Conservation (phyloP, 768 basidiomycete species). For the Leucosporidium creatinivorum region DNA sequence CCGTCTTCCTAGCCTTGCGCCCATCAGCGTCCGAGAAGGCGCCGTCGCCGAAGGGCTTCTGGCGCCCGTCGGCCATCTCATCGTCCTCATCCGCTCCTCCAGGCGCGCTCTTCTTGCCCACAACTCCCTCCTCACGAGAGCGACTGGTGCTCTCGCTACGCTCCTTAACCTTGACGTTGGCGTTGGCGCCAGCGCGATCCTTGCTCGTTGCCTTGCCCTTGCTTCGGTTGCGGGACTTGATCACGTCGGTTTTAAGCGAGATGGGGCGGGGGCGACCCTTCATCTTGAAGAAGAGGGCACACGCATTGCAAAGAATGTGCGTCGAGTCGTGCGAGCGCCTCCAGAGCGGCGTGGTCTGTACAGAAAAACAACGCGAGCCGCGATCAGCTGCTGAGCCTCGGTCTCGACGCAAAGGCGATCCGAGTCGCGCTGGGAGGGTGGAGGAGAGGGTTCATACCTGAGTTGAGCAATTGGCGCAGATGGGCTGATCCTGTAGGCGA, state of each 20-base stretch:
- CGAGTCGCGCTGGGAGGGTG: not conserved
- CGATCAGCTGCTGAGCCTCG: not conserved
- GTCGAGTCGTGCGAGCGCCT: conserved; percentile 35
- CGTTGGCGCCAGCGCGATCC: conserved; percentile 18
- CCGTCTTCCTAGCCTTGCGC: conserved; percentile 24
- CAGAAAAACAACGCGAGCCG: too few species aligned
- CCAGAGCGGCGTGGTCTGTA: conserved; percentile 38
- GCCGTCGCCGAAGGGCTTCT: conserved; percentile 22
- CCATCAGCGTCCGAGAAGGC: conserved; percentile 2
- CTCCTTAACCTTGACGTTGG: conserved; percentile 18
- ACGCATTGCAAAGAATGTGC: conserved; percentile 39
- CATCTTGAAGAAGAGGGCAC: conserved; percentile 38
- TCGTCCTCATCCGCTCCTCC: conserved; percentile 18
- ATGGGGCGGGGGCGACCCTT: conserved; percentile 37
- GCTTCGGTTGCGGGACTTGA: conserved; percentile 37
- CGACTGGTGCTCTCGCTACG: conserved; percentile 27
- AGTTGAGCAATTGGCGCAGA: conserved; percentile 35
- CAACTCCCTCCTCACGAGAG: conserved; percentile 7
- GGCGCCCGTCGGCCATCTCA: conserved; percentile 12
- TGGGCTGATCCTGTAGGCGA: conserved; percentile 25
- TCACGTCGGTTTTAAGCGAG: conserved; percentile 38
- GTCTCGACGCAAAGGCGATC: not conserved
- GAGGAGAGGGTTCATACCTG: conserved; percentile 11
- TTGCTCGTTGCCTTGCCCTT: conserved; percentile 35
- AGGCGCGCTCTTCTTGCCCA: conserved; percentile 20